Evolutionary conservation across 2,329 filamentous ascomycete genomes (phyloP).

Genomic region (Aspergillus sojae): DNA sequence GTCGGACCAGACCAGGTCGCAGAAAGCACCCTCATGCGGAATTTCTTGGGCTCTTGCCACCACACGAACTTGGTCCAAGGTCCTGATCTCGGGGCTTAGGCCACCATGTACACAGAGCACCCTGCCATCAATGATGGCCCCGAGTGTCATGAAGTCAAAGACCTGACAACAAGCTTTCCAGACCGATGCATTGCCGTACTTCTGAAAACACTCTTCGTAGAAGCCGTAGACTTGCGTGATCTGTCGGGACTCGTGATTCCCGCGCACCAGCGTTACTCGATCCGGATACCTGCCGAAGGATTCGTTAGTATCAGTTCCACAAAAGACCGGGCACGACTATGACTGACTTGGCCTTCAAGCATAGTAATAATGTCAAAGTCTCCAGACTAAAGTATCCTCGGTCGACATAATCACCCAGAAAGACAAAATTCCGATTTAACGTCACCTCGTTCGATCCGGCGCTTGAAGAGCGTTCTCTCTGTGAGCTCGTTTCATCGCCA

Average conservation of each 20-base stretch:
- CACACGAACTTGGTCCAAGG: conserved; percentile 73
- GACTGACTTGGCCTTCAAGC: conserved; percentile 65
- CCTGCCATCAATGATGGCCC: conserved; percentile 73
- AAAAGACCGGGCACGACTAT: background rate
- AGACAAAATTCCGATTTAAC: conserved; percentile 70
- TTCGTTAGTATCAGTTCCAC: background rate
- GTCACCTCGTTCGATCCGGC: conserved; percentile 36
- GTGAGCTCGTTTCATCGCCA: conserved; percentile 30
- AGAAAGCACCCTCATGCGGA: conserved; percentile 76
- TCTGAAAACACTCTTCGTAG: conserved; percentile 76
- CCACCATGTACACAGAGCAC: conserved; percentile 75
- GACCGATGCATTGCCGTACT: conserved; percentile 76
- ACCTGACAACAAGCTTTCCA: conserved; percentile 81
- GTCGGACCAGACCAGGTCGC: conserved; percentile 76
- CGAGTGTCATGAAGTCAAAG: conserved; percentile 75
- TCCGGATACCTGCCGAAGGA: conserved; percentile 62
- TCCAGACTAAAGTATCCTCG: conserved; percentile 74
- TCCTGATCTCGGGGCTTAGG: conserved; percentile 72
- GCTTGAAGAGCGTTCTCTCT: conserved; percentile 33
- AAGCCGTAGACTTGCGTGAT: conserved; percentile 80
- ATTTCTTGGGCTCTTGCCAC: conserved; percentile 76
- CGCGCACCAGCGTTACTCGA: conserved; percentile 71
- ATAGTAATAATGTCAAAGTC: conserved; percentile 72
- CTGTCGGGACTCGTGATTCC: conserved; percentile 75
- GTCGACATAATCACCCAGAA: conserved; percentile 74